Evolutionary conservation across 805 yeast genomes (phyloP), one percentile per base, ranked within the genome.

Genomic region (Priceomyces melissophilus): DNA sequence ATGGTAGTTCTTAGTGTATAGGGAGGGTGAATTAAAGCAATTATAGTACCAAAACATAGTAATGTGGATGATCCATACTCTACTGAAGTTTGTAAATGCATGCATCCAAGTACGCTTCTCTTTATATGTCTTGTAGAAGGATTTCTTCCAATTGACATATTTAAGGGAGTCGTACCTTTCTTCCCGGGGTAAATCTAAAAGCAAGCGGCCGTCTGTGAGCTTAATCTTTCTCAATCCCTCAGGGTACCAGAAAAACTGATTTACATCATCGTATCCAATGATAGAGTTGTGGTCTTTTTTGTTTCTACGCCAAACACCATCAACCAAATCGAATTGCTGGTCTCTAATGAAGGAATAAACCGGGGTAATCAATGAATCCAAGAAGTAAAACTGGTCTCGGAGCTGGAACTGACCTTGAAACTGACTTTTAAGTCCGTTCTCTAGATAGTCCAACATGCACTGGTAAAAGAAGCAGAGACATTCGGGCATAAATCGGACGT

Each of bases 261-360:
- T 76, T 30, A 75, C 56, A 47, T 76, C 81, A 52, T 76, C 81
- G 49, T 84, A 60, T 46, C 86, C 75, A 59, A 81, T 55, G 57
- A 81, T 69, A 49, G 75, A 58, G 59, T 71, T 58, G 69, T 81
- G 93, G 63, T 87, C 93, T 50, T 75, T 75, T 53, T 81, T 89
- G 45, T 81, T 78, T 61, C 81, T 78, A 10, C 42, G 40, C 64
- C 74, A 79, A 39, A 65, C 66, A 3, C 83, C 87, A 35, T 79
- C 76, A 17, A 63, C 43, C 7, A 71, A 57, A 48, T 77, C 78
- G 57, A 78, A 82, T 23, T 81, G 84, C 64, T 88, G 95, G 45
- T 75, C 77, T 47, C 84, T 74, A 29, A 86, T 69, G 55, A 72
- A 87, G 40, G 65, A 60, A 65, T 84, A 76, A 12, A 76, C 37